A percentile compares a stretch with the other conserved stretches of the same genome.
Conservation (phyloP, 225 moss, liverwort and hornwort genomes). For the Takakia lepidozioides region DNA sequence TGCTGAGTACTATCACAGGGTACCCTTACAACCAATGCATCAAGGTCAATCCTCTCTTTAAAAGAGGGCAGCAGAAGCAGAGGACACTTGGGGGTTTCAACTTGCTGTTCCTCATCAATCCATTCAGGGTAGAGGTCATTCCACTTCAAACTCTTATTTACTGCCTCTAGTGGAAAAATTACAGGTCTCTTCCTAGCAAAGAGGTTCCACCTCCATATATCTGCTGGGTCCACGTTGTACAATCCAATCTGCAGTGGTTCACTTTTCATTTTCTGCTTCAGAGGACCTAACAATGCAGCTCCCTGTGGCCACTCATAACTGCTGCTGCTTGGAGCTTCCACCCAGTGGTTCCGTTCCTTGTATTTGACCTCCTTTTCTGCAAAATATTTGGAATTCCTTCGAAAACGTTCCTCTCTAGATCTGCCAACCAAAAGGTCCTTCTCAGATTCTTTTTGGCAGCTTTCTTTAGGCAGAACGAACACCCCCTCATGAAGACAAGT, state of each 20-base stretch:
- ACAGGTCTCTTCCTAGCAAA: slow-evolving; percentile 25
- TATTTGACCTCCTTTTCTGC: not conserved
- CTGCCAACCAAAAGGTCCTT: too few relatives aligned
- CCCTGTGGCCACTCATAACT: slow-evolving; percentile 19
- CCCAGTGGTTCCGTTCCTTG: slow-evolving; percentile 7
- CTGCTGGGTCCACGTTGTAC: slow-evolving; percentile 44
- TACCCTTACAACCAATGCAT: slow-evolving; percentile 48
- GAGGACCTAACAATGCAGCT: slow-evolving; percentile 9
- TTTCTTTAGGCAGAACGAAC: not conserved
- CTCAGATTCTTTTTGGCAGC: too few relatives aligned
- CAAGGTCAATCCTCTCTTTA: slow-evolving; percentile 17
- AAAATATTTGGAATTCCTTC: too few relatives aligned
- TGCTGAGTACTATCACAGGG: slow-evolving; percentile 23
- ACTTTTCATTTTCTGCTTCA: slow-evolving; percentile 12
- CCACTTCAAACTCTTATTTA: slow-evolving; percentile 44
- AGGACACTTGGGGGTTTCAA: slow-evolving; percentile 38
- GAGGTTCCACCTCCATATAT: slow-evolving; percentile 42
- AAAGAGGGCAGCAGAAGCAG: slow-evolving; percentile 47
- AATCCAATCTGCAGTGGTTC: slow-evolving; percentile 47
- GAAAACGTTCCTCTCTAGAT: too few relatives aligned
- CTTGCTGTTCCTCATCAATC: slow-evolving; percentile 57
- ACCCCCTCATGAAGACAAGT: not conserved
- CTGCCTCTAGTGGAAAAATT: slow-evolving; percentile 21
- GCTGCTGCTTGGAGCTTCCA: slow-evolving; percentile 10
- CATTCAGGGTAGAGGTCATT: slow-evolving; percentile 68